phyloP scores from a whole-genome alignment of 1,139 yeast genomes.

The Saccharomyces hybrid region DNA sequence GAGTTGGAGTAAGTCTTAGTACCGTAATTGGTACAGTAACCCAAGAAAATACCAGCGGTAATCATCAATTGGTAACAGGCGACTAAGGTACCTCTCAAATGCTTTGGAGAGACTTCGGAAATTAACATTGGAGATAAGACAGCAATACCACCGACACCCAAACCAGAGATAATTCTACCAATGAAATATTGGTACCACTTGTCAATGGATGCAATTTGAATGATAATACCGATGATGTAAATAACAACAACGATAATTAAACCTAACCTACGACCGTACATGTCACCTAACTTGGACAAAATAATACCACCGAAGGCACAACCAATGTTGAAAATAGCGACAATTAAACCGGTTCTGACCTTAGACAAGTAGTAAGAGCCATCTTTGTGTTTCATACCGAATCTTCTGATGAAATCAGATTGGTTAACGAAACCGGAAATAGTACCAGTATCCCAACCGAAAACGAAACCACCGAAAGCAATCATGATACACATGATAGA shows the following conservation, averaged over 20 bases:
- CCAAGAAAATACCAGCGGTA: constrained; percentile 55
- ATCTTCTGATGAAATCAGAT: constrained; percentile 49
- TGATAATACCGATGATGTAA: constrained; percentile 55
- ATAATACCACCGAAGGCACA: constrained; percentile 6
- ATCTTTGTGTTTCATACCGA: constrained; percentile 36
- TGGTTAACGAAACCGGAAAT: constrained; percentile 67
- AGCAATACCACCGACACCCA: constrained; percentile 58
- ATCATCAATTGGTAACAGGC: constrained; percentile 60
- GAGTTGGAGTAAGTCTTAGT: constrained; percentile 42
- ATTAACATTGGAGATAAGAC: constrained; percentile 58
- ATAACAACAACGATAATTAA: constrained; percentile 48
- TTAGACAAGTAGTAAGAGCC: constrained; percentile 40
- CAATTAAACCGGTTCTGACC: constrained; percentile 6
- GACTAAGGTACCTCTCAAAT: constrained; percentile 60
- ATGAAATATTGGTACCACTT: constrained; percentile 50
- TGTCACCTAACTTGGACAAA: constrained; percentile 44
- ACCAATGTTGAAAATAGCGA: constrained; percentile 6
- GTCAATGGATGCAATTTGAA: constrained; percentile 50
- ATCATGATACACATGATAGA: constrained; percentile 37
- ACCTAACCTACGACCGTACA: constrained; percentile 56
- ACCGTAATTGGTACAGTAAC: constrained; percentile 57
- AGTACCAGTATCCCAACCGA: constrained; percentile 71
- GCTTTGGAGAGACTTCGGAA: constrained; percentile 60
- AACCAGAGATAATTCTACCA: constrained; percentile 59
- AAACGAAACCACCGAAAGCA: constrained; percentile 61